Evolutionary conservation across 139 green algal genomes (phyloP), one percentile per base, ranked within the genome.

Genomic region (Chlamydomonas applanata): DNA sequence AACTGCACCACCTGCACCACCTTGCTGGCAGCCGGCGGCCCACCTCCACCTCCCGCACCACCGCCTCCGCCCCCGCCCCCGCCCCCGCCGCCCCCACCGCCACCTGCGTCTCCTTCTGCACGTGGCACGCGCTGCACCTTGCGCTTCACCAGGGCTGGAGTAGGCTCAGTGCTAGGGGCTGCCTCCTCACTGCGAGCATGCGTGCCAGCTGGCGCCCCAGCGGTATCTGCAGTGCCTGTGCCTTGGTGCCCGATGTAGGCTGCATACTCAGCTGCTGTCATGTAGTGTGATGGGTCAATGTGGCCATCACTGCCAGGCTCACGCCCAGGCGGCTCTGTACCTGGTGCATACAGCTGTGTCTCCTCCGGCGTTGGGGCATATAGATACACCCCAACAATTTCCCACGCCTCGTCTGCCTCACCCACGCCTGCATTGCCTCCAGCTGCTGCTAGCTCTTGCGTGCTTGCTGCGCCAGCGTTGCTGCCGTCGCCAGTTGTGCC

Each of bases 1-100:
- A 79, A 30, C 24, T 24, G 60, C 29, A 80, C 77, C 40, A 86
- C 70, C 60, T 86, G 83, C 46, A 92, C 85, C 34, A 80, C 77
- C 32, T 88, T 65, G 1, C 74, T 73, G 40, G 40, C 40, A 49
- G 40, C 7, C 7, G 40, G 40, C 40, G 40, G 40, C 40, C 40
- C 40, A 49, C 40, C 40, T 49, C 40, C 40, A 7, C 40, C 40
- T 49, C 40, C 40, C 46, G 73, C 77, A n/a, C 69, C 64, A n/a
- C 71, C 59, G 35, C 61, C 64, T 19, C 53, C 56, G 46, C 54
- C 56, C 5, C 65, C 20, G 7, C 65, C 24, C 24, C 53, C 63
- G 1, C 71, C 52, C 36, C 13, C 9, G 1, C 45, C 57, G 5
- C 9, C 45, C 30, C 57, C 22, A 34, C 56, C 35, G 29, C 17